Conservation (phyloP, 2,329 filamentous ascomycete genomes). For the Penicillium sp. region DNA sequence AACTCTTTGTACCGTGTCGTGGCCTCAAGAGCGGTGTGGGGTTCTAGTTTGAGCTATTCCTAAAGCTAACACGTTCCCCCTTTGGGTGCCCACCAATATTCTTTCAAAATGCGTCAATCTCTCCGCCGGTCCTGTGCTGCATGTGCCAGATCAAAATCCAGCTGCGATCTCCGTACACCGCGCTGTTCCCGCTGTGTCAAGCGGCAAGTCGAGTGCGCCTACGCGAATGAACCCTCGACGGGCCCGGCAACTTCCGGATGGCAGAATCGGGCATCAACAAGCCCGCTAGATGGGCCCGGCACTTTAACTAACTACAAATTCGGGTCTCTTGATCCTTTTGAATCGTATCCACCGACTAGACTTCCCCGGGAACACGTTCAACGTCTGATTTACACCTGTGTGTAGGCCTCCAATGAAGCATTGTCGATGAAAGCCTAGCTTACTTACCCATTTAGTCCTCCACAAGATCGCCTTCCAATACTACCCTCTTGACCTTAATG, state of each 20-base stretch:
- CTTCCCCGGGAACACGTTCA: conserved; percentile 54
- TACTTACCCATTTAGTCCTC: conserved; percentile 47
- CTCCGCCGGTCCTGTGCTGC: conserved; percentile 58
- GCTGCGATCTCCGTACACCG: conserved; percentile 57
- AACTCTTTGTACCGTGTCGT: background rate
- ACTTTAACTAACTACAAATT: conserved; percentile 31
- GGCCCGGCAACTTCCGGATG: conserved; percentile 18
- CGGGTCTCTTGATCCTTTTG: conserved; percentile 55
- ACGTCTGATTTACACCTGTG: conserved; percentile 58
- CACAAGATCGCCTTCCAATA: conserved; percentile 61
- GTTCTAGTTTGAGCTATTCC: background rate
- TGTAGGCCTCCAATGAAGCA: conserved; percentile 19
- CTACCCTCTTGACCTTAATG: conserved; percentile 56
- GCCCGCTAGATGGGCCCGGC: background rate
- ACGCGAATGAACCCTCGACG: conserved; percentile 56
- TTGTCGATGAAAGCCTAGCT: conserved; percentile 15
- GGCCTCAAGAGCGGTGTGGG: background rate
- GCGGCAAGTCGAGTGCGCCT: conserved; percentile 50
- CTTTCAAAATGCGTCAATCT: conserved; percentile 52
- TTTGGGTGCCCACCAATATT: background rate
- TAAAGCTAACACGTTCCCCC: background rate
- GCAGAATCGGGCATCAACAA: conserved; percentile 11
- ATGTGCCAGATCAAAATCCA: conserved; percentile 57
- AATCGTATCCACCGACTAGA: conserved; percentile 56
- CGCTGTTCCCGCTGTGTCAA: conserved; percentile 57